A percentile compares a stretch with the other conserved stretches of the same genome.
Conservation (phyloP, 352 stramenopile species). For the Globisporangium emineosum region DNA sequence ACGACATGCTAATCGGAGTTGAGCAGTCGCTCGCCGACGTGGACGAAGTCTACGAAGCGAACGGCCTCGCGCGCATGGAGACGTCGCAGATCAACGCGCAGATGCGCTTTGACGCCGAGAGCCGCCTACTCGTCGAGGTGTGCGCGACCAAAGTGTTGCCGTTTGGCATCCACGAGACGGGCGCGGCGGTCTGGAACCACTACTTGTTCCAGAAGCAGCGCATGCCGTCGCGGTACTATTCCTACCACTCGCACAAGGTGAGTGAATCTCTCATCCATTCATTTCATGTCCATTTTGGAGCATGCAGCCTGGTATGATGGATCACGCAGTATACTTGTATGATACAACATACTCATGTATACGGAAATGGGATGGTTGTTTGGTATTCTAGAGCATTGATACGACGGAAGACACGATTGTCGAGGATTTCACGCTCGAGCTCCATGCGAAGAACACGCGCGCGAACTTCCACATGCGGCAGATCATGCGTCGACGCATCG, state of each 20-base stretch:
- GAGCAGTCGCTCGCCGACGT: constrained; percentile 23
- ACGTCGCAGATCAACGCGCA: constrained; percentile 26
- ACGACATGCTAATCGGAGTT: constrained; percentile 21
- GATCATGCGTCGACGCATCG: constrained; percentile 22
- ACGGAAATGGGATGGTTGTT: background rate
- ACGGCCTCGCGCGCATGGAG: constrained; percentile 22
- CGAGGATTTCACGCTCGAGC: constrained; percentile 19
- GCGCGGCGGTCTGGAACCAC: constrained; percentile 37
- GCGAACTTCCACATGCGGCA: constrained; percentile 40
- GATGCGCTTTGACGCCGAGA: constrained; percentile 21
- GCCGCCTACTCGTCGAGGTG: constrained; percentile 20
- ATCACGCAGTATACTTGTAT: no score
- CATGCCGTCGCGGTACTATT: constrained; percentile 30
- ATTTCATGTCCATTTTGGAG: background rate
- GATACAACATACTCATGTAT: background rate
- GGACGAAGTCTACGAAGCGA: constrained; percentile 22
- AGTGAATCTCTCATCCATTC: background rate
- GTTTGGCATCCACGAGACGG: constrained; percentile 26
- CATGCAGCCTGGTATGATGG: background rate
- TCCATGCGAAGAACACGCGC: constrained; percentile 30
- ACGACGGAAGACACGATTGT: constrained; percentile 5
- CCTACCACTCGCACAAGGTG: constrained; percentile 25
- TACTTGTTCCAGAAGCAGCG: constrained; percentile 24
- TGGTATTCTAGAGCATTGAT: constrained; percentile 1
- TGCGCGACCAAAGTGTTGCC: constrained; percentile 32